Conservation (phyloP, 176 grass and related monocot species). For the Eragrostis nindensis region DNA sequence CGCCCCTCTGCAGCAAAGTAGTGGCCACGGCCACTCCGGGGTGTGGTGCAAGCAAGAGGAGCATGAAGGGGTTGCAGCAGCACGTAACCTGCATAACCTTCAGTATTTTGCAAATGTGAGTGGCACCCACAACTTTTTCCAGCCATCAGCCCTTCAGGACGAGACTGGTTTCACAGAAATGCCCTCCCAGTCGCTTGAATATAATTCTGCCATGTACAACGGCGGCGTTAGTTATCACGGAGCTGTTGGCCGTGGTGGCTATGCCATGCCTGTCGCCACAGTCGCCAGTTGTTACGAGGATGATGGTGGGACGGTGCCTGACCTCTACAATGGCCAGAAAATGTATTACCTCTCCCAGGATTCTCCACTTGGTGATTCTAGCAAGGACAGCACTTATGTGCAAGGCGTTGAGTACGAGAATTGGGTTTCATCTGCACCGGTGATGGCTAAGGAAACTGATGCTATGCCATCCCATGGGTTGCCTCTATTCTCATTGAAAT, state of each 20-base stretch:
- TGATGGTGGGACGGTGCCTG: slow-evolving; percentile 7
- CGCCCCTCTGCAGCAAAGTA: slow-evolving; percentile 39
- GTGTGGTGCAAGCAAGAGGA: slow-evolving; percentile 74
- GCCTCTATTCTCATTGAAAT: slow-evolving; percentile 61
- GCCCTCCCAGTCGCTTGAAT: slow-evolving; percentile 35
- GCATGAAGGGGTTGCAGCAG: slow-evolving; percentile 52
- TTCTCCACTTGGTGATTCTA: neutral
- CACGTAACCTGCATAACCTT: slow-evolving; percentile 51
- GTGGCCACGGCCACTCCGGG: slow-evolving; percentile 22
- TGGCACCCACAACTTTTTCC: slow-evolving; percentile 63
- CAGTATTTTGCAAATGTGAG: slow-evolving; percentile 42
- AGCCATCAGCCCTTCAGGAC: slow-evolving; percentile 40
- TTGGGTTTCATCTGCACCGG: slow-evolving; percentile 34
- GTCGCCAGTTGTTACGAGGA: slow-evolving; percentile 26
- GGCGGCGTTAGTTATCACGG: neutral
- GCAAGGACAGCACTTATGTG: slow-evolving; percentile 39
- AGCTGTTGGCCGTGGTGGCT: neutral
- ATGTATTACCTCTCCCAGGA: slow-evolving; percentile 45
- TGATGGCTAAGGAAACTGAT: slow-evolving; percentile 38
- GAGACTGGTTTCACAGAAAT: slow-evolving; percentile 26
- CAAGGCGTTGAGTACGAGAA: slow-evolving; percentile 37
- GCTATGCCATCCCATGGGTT: slow-evolving; percentile 62
- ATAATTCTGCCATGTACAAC: slow-evolving; percentile 21
- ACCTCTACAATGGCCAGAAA: slow-evolving; percentile 33
- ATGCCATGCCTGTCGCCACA: slow-evolving; percentile 48